Evolutionary conservation across 108 stramenopile genomes (phyloP).

Genomic region (Discostella pseudostelligera): DNA sequence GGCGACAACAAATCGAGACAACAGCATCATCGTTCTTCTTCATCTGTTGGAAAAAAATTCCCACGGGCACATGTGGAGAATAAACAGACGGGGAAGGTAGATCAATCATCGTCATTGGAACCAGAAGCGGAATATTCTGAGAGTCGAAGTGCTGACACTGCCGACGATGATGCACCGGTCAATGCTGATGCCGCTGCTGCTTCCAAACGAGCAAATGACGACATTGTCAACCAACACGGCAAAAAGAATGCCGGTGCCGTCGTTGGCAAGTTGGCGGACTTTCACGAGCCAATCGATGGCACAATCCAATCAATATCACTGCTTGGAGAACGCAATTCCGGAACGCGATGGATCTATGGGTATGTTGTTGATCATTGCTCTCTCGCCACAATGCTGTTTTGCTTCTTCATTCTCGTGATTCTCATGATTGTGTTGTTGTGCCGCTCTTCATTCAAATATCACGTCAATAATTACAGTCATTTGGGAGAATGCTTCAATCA

Average conservation of each 20-base stretch:
- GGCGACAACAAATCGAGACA: background rate
- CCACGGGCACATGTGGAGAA: slow-evolving; percentile 14
- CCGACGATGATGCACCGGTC: too few species aligned
- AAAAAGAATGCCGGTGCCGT: background rate
- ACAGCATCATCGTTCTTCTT: background rate
- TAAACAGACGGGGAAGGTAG: background rate
- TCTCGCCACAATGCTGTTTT: background rate
- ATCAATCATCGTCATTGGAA: background rate
- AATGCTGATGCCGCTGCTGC: too few species aligned
- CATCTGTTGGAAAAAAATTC: background rate
- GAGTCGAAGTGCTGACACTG: background rate
- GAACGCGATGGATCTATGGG: slow-evolving; percentile 84
- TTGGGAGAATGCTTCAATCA: slow-evolving; percentile 60
- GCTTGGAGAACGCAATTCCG: slow-evolving; percentile 83
- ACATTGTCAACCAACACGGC: background rate
- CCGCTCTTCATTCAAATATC: too few species aligned
- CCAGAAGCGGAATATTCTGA: background rate
- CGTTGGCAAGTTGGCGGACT: slow-evolving; percentile 10
- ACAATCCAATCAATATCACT: slow-evolving; percentile 61
- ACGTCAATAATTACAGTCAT: slow-evolving; percentile 45
- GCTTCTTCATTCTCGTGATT: background rate
- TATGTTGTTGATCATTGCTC: slow-evolving; percentile 38
- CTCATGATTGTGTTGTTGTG: too few species aligned
- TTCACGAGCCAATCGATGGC: slow-evolving; percentile 32
- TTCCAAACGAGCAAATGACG: background rate